Conservation (phyloP, 106 monocot genomes). For the Acorus gramineus region DNA sequence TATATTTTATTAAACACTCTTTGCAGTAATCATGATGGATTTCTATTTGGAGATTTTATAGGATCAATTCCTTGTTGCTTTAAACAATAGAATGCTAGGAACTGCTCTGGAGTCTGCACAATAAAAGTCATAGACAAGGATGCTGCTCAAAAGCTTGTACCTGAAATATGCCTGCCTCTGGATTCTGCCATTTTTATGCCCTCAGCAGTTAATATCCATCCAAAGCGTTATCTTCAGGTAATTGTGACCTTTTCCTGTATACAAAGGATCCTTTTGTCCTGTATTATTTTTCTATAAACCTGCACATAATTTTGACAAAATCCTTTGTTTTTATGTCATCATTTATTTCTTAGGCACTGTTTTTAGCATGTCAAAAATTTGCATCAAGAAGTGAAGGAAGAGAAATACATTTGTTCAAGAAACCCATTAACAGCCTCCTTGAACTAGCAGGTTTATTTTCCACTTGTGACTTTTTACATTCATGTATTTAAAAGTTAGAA, state of each 20-base stretch:
- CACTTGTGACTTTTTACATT: slow-evolving; percentile 2
- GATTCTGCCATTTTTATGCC: slow-evolving; percentile 82
- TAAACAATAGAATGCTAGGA: slow-evolving; percentile 67
- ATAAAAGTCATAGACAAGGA: slow-evolving; percentile 43
- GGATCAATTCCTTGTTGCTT: slow-evolving; percentile 16
- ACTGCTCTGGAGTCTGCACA: slow-evolving; percentile 44
- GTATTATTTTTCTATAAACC: background rate
- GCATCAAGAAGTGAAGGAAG: slow-evolving; percentile 10
- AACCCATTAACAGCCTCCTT: slow-evolving; percentile 36
- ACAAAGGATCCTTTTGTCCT: slow-evolving; percentile 1
- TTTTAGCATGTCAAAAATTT: slow-evolving; percentile 68
- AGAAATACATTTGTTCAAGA: slow-evolving; percentile 44
- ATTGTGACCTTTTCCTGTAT: background rate
- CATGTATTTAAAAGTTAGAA: background rate
- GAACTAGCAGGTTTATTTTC: slow-evolving; percentile 35
- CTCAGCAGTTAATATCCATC: slow-evolving; percentile 64
- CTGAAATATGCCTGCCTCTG: slow-evolving; percentile 49
- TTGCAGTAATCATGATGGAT: too few species aligned
- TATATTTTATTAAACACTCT: slow-evolving; percentile 2
- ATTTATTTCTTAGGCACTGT: slow-evolving; percentile 56
- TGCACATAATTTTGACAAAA: too few species aligned
- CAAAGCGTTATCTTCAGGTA: slow-evolving; percentile 86
- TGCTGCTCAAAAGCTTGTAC: slow-evolving; percentile 55
- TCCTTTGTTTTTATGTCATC: too few species aligned
- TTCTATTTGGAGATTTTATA: too few species aligned